phyloP scores from a whole-genome alignment of 176 grass and related monocot genomes.

The Lolium perenne region DNA sequence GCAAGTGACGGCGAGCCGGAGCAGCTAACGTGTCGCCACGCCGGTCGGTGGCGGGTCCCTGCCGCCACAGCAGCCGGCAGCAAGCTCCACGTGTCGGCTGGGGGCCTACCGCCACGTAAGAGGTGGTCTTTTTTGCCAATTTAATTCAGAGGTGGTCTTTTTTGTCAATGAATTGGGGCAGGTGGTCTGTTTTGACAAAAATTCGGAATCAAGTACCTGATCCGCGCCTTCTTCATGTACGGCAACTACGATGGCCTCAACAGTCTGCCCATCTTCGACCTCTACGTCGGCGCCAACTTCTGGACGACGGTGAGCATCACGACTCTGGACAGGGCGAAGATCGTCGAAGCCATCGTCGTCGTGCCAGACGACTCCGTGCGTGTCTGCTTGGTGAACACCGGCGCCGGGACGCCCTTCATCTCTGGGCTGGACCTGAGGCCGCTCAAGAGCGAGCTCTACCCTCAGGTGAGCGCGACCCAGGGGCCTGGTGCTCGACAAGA shows the following conservation, averaged over 20 bases:
- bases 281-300: constrained; percentile 59
- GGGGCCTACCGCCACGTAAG: no score
- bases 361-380: constrained; percentile 33
- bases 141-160: no score
- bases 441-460: constrained; percentile 18
- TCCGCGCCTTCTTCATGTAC: constrained; percentile 56
- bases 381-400: constrained; percentile 50
- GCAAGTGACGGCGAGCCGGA: no score
- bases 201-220: constrained; percentile 46
- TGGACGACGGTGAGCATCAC: constrained; percentile 53
- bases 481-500: constrained; percentile 27
- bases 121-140: no score
- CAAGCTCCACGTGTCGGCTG: no score
- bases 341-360: constrained; percentile 42
- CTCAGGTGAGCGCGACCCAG: constrained; percentile 23
- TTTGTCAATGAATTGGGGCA: no score
- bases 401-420: constrained; percentile 66
- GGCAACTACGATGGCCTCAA: constrained; percentile 62
- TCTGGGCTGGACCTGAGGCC: constrained; percentile 62
- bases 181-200: no score
- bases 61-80: no score
- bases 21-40: no score
- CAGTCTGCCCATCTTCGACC: constrained; percentile 45
- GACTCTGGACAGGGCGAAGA: neutral
- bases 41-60: no score